Evolutionary conservation across 768 basidiomycete genomes (phyloP).

Genomic region (Lentinula aciculospora): DNA sequence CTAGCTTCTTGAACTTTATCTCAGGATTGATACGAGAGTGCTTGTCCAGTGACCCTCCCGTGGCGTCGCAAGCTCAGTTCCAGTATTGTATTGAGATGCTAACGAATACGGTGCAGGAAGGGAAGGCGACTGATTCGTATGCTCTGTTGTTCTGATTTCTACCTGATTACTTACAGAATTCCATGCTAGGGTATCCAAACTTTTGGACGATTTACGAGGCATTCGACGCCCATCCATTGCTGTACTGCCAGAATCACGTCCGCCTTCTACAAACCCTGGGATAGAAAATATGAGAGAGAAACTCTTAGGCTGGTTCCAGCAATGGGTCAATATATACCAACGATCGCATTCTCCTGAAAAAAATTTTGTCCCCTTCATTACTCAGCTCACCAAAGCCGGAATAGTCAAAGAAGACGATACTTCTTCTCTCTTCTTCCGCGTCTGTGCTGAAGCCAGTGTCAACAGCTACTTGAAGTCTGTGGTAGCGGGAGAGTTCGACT

Average conservation of each 20-base stretch:
- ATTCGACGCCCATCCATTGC: slow-evolving; percentile 44
- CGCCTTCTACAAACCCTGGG: slow-evolving; percentile 59
- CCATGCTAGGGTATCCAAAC: slow-evolving; percentile 48
- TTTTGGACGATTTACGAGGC: slow-evolving; percentile 81
- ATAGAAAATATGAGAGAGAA: slow-evolving; percentile 73
- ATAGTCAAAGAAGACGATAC: slow-evolving; percentile 94
- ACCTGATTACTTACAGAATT: slow-evolving; percentile 5
- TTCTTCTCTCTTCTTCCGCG: slow-evolving; percentile 97
- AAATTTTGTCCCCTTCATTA: slow-evolving; percentile 93
- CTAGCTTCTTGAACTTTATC: slow-evolving; percentile 74
- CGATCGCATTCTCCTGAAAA: slow-evolving; percentile 88
- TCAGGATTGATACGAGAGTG: slow-evolving; percentile 85
- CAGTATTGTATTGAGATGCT: slow-evolving; percentile 77
- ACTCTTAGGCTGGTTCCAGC: slow-evolving; percentile 77
- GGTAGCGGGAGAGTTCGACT: slow-evolving; percentile 64
- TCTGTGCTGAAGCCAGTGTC: slow-evolving; percentile 92
- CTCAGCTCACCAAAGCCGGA: slow-evolving; percentile 94
- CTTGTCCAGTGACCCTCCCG: slow-evolving; percentile 72
- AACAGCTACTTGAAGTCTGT: slow-evolving; percentile 79
- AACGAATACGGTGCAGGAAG: slow-evolving; percentile 60
- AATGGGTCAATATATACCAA: slow-evolving; percentile 96
- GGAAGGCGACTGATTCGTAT: slow-evolving; percentile 83
- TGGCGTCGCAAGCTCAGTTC: slow-evolving; percentile 77
- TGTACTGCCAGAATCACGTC: slow-evolving; percentile 34
- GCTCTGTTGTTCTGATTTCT: slow-evolving; percentile 23